Evolutionary conservation across 2,329 filamentous ascomycete genomes (phyloP), one percentile per base, ranked within the genome.

Genomic region (Orbilia quercus): DNA sequence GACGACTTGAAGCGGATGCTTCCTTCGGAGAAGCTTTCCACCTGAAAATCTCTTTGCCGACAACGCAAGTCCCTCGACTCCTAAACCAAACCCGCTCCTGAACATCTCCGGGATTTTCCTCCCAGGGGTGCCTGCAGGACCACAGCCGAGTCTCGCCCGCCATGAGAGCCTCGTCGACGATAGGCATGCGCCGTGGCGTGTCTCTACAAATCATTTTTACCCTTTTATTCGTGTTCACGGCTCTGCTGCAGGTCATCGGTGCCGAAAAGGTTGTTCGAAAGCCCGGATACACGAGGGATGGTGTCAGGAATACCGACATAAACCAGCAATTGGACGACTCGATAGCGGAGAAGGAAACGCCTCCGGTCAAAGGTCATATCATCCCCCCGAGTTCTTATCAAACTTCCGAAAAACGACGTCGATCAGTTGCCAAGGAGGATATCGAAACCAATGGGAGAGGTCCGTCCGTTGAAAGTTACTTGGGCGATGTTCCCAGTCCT

Each of bases 221-320:
- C 4, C 53, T 72, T 54, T 72, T 72, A 45, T 64, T 72, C 47
- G 44, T 65, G 42, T 72, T 72, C 38, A 54, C 67, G 67, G 67
- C 54, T 65, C 67, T 72, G 67, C 55, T 72, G 67, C 67, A 72
- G 67, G 67, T 72, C 67, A 72, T 72, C 67, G 67, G 67, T 38
- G 67, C 67, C 62, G 67, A 72, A 64, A 72, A 72, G 40, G 53
- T 54, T 36, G 59, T 72, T 59, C 67, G 54, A 38, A 72, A 65
- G 48, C 58, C 67, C 44, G 53, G 51, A 22, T 72, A 72, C 31
- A 23, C 53, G 12, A 57, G 59, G 22, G 48, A 60, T 14, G n/a
- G 53, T 40, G 62, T 50, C 28, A 65, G 67, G 25, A 48, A 72
- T 40, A 45, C 53, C 42, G 59, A 65, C 45, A 65, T 65, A 36